These are phyloP conservation scores for Sporormia fimetaria DNA, from an alignment of 495 filamentous ascomycete genomes.

Conservation along the genomic window DNA sequence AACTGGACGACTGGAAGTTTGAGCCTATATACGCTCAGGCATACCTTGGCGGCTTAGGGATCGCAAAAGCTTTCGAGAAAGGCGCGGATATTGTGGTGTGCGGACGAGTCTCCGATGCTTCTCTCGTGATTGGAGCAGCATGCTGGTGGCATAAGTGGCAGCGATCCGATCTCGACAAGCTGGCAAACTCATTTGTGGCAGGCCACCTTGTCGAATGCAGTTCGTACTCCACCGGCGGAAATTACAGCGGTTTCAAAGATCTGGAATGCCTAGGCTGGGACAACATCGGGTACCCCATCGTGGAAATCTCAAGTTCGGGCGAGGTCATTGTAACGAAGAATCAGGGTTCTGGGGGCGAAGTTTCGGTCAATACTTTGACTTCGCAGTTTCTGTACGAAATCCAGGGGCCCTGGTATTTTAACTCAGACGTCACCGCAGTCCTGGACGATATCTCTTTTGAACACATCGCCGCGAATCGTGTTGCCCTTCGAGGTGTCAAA, in stretches of 20 bases:
- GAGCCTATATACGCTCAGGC: slow-evolving; percentile 43
- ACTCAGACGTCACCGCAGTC: slow-evolving; percentile 46
- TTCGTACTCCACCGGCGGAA: slow-evolving; percentile 41
- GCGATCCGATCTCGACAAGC: slow-evolving; percentile 34
- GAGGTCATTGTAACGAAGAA: slow-evolving; percentile 35
- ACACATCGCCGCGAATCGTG: slow-evolving; percentile 26
- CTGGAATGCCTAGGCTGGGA: slow-evolving; percentile 31
- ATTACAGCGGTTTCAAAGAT: slow-evolving; percentile 49
- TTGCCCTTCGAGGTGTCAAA: slow-evolving; percentile 36
- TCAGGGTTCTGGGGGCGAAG: slow-evolving; percentile 25
- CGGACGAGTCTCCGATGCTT: slow-evolving; percentile 33
- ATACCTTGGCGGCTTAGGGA: slow-evolving; percentile 32
- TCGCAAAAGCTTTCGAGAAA: slow-evolving; percentile 28
- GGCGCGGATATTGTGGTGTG: slow-evolving; percentile 35
- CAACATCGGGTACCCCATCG: slow-evolving; percentile 48
- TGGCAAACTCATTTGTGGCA: slow-evolving; percentile 46
- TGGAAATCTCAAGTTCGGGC: slow-evolving; percentile 43
- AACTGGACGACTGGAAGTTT: slow-evolving; percentile 40
- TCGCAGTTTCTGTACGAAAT: slow-evolving; percentile 50
- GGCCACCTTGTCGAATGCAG: slow-evolving; percentile 50
- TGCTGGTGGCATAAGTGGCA: slow-evolving; percentile 33
- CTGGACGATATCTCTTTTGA: slow-evolving; percentile 39
- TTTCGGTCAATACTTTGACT: slow-evolving; percentile 43
- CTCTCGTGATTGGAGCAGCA: slow-evolving; percentile 22
- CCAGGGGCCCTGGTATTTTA: slow-evolving; percentile 47